phyloP scores from a whole-genome alignment of 1,139 yeast genomes.

The Kluyveromyces marxianus region DNA sequence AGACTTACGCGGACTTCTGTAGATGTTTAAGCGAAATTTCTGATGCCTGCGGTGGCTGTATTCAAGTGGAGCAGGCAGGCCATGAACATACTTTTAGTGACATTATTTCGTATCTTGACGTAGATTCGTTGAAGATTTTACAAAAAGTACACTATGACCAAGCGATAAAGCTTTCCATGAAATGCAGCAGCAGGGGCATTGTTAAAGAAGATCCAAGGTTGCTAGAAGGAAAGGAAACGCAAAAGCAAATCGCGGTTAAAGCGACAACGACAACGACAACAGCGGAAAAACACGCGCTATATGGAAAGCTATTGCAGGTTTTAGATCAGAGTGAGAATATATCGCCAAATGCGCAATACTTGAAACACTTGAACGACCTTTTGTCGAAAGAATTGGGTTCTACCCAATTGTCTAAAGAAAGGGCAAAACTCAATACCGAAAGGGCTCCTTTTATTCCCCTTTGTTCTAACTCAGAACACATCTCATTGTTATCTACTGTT shows the following conservation, averaged over 20 bases:
- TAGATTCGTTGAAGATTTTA: slow-evolving; percentile 18
- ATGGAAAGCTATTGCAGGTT: slow-evolving; percentile 10
- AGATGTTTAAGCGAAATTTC: slow-evolving; percentile 11
- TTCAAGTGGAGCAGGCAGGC: neutral
- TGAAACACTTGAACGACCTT: slow-evolving; percentile 14
- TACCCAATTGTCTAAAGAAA: slow-evolving; percentile 35
- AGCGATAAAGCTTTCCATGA: slow-evolving; percentile 1
- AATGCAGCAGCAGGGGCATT: neutral
- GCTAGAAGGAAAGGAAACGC: no score
- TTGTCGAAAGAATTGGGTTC: slow-evolving; percentile 23
- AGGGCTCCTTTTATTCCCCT: slow-evolving; percentile 43
- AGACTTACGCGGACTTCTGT: slow-evolving; percentile 11
- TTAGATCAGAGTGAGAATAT: slow-evolving; percentile 6
- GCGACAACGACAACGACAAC: neutral
- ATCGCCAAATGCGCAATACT: slow-evolving; percentile 7
- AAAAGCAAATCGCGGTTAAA: no score
- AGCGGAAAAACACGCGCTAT: slow-evolving; percentile 1
- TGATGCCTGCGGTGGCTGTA: slow-evolving; percentile 14
- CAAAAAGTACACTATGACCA: slow-evolving; percentile 1
- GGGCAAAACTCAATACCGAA: slow-evolving; percentile 34
- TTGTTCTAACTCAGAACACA: slow-evolving; percentile 45
- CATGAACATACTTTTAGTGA: slow-evolving; percentile 5
- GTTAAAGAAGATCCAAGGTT: no score
- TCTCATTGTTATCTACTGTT: slow-evolving; percentile 21
- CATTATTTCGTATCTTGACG: slow-evolving; percentile 22